A percentile compares a stretch with the other conserved stretches of the same genome.
Conservation (phyloP, 1,139 yeast species). For the Debaryomyces subglobosus region DNA sequence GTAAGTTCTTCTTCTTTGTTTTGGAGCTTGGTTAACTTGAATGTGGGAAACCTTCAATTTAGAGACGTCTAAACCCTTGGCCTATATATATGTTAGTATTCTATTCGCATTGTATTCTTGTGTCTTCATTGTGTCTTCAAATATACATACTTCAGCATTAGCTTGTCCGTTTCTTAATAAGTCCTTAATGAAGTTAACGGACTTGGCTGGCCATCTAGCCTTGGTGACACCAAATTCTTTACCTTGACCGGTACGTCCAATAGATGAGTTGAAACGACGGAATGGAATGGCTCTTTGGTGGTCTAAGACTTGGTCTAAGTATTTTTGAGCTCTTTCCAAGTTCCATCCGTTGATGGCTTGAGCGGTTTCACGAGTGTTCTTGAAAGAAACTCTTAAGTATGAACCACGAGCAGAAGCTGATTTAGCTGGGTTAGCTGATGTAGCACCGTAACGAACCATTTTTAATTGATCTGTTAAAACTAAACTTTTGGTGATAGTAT, state of each 20-base stretch:
- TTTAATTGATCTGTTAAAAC: constrained; percentile 15
- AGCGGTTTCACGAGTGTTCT: constrained; percentile 99
- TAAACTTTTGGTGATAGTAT: constrained; percentile 11
- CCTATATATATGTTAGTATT: constrained; percentile 32
- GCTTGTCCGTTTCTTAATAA: constrained; percentile 97
- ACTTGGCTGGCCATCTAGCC: constrained; percentile 99
- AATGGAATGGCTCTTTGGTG: constrained; percentile 99
- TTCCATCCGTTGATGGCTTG: constrained; percentile 99
- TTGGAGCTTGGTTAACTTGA: constrained; percentile 99
- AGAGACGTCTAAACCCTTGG: constrained; percentile 96
- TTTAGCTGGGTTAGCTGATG: constrained; percentile 99
- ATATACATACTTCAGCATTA: constrained; percentile 82
- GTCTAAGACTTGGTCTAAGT: constrained; percentile 95
- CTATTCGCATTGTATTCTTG: neutral
- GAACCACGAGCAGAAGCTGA: constrained; percentile 99
- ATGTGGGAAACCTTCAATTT: constrained; percentile 95
- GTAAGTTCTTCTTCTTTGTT: constrained; percentile 99
- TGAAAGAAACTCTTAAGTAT: constrained; percentile 98
- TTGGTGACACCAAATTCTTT: constrained; percentile 99
- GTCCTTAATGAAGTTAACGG: constrained; percentile 93
- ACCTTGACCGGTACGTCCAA: constrained; percentile 99
- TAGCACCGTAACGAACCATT: constrained; percentile 92
- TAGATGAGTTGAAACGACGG: constrained; percentile 96
- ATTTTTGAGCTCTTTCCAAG: constrained; percentile 91
- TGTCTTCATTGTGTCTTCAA: neutral